Evolutionary conservation across 2,329 filamentous ascomycete species (phyloP).

Genomic region (Apiospora koreana): DNA sequence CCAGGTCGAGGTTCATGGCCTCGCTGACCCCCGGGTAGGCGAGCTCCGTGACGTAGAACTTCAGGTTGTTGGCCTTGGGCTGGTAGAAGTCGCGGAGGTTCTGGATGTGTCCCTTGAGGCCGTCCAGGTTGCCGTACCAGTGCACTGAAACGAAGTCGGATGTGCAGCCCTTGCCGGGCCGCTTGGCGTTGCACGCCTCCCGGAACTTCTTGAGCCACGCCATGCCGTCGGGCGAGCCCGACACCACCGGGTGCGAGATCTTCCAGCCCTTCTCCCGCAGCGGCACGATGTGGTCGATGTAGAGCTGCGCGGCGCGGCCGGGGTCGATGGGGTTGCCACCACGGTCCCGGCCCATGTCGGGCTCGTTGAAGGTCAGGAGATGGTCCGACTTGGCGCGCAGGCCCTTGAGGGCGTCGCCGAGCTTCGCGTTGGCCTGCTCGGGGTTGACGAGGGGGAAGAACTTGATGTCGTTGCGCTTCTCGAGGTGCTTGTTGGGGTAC

Average conservation of each 20-base stretch:
- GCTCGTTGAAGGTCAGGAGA: slow-evolving; percentile 43
- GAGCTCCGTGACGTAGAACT: slow-evolving; percentile 42
- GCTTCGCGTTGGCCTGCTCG: neutral
- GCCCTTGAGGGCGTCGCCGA: neutral
- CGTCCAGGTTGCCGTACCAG: slow-evolving; percentile 40
- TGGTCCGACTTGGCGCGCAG: neutral
- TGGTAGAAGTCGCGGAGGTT: slow-evolving; percentile 36
- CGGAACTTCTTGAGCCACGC: slow-evolving; percentile 43
- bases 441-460: slow-evolving; percentile 41
- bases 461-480: slow-evolving; percentile 21
- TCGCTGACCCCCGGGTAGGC: slow-evolving; percentile 32
- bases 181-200: slow-evolving; percentile 39
- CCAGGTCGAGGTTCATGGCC: slow-evolving; percentile 17
- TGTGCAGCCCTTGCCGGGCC: slow-evolving; percentile 36
- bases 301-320: slow-evolving; percentile 38
- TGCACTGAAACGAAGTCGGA: slow-evolving; percentile 44
- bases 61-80: slow-evolving; percentile 18
- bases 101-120: slow-evolving; percentile 38
- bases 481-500: slow-evolving; percentile 20
- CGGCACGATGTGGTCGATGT: slow-evolving; percentile 38
- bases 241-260: slow-evolving; percentile 42
- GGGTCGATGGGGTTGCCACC: slow-evolving; percentile 41
- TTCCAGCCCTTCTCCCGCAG: slow-evolving; percentile 34
- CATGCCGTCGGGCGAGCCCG: slow-evolving; percentile 38
- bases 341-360: slow-evolving; percentile 35